These are phyloP conservation scores for Aspergillus taichungensis DNA, from an alignment of 495 filamentous ascomycete genomes.

Conservation along the genomic window DNA sequence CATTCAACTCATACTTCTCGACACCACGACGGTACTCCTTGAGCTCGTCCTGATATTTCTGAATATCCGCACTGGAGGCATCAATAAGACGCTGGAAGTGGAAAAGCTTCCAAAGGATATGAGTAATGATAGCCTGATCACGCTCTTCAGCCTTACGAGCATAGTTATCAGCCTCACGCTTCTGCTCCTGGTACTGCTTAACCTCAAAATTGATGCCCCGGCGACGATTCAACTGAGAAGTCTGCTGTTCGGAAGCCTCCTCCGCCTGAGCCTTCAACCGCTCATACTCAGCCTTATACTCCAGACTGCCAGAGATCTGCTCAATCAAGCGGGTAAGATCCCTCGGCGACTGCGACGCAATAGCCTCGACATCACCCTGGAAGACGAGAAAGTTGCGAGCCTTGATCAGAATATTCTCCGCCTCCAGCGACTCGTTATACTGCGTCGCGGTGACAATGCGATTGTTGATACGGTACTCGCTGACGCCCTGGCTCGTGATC, in stretches of 20 bases:
- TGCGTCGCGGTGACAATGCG: slow-evolving; percentile 77
- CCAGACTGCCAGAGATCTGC: slow-evolving; percentile 92
- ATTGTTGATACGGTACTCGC: slow-evolving; percentile 96
- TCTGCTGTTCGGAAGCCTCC: slow-evolving; percentile 79
- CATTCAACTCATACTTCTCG: slow-evolving; percentile 70
- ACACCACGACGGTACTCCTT: slow-evolving; percentile 87
- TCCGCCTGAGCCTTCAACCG: slow-evolving; percentile 75
- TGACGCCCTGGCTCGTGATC: slow-evolving; percentile 79
- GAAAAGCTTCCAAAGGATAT: slow-evolving; percentile 94
- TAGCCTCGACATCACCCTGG: slow-evolving; percentile 97
- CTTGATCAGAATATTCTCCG: slow-evolving; percentile 95
- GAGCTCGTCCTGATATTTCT: slow-evolving; percentile 89
- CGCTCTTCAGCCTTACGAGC: slow-evolving; percentile 79
- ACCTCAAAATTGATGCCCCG: slow-evolving; percentile 96
- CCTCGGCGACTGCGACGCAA: slow-evolving; percentile 84
- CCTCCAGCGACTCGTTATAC: slow-evolving; percentile 89
- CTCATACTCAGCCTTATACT: slow-evolving; percentile 95
- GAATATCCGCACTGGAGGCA: slow-evolving; percentile 80
- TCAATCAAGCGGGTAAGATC: slow-evolving; percentile 95
- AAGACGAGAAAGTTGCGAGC: slow-evolving; percentile 97
- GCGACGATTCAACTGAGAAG: slow-evolving; percentile 74
- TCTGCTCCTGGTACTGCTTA: slow-evolving; percentile 94
- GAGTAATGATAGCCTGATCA: slow-evolving; percentile 86
- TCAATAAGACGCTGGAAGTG: slow-evolving; percentile 93
- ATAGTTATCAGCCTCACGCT: slow-evolving; percentile 89